Percentiles rank a stretch among this genome's conserved stretches.
phyloP scores from a whole-genome alignment of 352 stramenopile species.

The Stramenopiles sp. region DNA sequence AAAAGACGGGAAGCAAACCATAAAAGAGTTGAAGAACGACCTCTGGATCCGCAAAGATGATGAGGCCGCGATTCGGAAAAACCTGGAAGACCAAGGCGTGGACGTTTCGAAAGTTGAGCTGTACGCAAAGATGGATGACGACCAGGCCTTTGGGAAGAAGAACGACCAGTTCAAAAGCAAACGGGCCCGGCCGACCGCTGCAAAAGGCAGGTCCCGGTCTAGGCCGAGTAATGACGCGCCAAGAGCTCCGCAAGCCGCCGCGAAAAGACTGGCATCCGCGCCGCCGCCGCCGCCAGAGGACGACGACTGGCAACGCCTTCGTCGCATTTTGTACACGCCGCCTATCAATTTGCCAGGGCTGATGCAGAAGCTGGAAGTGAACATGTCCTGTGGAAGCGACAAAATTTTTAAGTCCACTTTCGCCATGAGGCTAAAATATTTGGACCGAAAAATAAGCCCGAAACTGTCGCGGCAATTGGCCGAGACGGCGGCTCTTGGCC shows the following conservation, averaged over 20 bases:
- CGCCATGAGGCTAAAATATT: neutral
- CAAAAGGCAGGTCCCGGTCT: no score
- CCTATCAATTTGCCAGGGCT: neutral
- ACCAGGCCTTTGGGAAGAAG: neutral
- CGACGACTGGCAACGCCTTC: neutral
- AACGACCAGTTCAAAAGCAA: neutral
- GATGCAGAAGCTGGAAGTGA: neutral
- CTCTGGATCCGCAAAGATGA: neutral
- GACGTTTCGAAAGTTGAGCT: neutral
- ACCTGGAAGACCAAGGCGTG: neutral
- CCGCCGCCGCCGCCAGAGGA: neutral
- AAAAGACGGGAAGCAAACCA: conserved; percentile 31
- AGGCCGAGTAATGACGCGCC: neutral
- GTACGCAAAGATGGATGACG: neutral
- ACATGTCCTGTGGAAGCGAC: neutral
- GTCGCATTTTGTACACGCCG: neutral
- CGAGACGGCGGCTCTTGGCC: neutral
- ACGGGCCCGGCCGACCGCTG: neutral
- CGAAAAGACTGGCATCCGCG: neutral
- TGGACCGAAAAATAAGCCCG: no score
- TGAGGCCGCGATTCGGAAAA: neutral
- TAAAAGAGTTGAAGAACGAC: conserved; percentile 18
- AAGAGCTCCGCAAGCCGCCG: neutral
- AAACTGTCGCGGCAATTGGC: neutral
- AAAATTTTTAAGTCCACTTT: neutral